Conservation (phyloP, 2,329 filamentous ascomycete species). For the Apiospora aurea region DNA sequence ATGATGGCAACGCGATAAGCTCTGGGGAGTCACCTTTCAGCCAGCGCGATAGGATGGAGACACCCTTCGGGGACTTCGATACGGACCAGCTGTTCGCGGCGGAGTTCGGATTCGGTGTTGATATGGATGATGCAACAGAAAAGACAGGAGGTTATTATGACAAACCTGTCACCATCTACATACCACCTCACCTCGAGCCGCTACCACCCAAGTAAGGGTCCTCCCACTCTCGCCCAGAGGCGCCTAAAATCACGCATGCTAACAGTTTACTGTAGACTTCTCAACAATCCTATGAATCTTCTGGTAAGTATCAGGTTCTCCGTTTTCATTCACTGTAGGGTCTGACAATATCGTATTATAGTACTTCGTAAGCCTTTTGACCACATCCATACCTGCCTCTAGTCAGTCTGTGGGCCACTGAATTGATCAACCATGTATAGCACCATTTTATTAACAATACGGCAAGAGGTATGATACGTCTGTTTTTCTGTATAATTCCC, state of each 20-base stretch:
- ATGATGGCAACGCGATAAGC: constrained; percentile 70
- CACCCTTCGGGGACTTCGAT: constrained; percentile 41
- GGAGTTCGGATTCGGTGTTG: constrained; percentile 56
- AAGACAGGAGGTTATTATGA: constrained; percentile 73
- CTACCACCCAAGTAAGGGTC: constrained; percentile 51
- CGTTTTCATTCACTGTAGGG: constrained; percentile 32
- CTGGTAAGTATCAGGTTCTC: constrained; percentile 50
- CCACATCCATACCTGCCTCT: background rate
- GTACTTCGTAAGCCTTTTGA: constrained; percentile 53
- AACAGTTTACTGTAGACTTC: constrained; percentile 49
- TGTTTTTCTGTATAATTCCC: background rate
- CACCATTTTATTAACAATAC: constrained; percentile 80
- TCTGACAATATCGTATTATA: constrained; percentile 32
- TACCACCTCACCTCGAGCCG: constrained; percentile 56
- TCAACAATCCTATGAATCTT: constrained; percentile 81
- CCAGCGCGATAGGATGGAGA: constrained; percentile 37
- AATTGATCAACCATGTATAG: constrained; percentile 32
- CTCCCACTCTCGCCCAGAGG: constrained; percentile 40
- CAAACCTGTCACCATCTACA: constrained; percentile 68
- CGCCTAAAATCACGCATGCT: constrained; percentile 46
- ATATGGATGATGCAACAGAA: constrained; percentile 58
- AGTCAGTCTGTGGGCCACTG: background rate
- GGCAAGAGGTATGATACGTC: constrained; percentile 62
- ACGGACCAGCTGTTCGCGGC: constrained; percentile 43
- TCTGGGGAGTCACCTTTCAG: constrained; percentile 46